Conservation (phyloP, 768 basidiomycete species). For the Aureoboletus auriporus region DNA sequence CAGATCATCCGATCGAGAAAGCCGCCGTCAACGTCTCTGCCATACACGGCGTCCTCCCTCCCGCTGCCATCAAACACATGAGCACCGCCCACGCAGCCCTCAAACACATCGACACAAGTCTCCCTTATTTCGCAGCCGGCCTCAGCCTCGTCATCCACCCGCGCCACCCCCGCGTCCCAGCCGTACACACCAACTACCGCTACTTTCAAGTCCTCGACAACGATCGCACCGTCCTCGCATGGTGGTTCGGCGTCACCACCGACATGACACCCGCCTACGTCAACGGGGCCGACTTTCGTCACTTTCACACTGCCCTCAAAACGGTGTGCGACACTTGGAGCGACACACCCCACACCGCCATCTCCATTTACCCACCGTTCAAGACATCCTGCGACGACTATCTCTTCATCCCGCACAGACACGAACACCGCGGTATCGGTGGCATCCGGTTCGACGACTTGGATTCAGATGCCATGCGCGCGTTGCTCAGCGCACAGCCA, state of each 20-base stretch:
- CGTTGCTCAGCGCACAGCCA: conserved; percentile 16
- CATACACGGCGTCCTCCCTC: conserved; percentile 15
- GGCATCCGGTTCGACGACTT: conserved; percentile 60
- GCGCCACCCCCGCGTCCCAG: conserved; percentile 18
- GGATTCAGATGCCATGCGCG: conserved; percentile 24
- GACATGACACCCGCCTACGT: conserved; percentile 53
- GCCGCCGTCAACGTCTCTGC: conserved; percentile 17
- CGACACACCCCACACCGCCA: neutral
- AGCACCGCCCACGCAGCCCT: conserved; percentile 17
- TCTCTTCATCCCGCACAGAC: conserved; percentile 49
- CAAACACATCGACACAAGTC: conserved; percentile 10
- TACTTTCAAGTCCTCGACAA: conserved; percentile 21
- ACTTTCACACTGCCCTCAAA: conserved; percentile 46
- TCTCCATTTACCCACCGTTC: conserved; percentile 39
- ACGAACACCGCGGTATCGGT: conserved; percentile 50
- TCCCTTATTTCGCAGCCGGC: conserved; percentile 14
- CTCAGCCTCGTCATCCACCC: conserved; percentile 23
- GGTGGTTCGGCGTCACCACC: conserved; percentile 25
- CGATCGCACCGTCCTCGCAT: conserved; percentile 14
- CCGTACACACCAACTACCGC: conserved; percentile 23
- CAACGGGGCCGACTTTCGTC: conserved; percentile 40
- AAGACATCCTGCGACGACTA: conserved; percentile 55
- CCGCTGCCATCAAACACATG: conserved; percentile 20
- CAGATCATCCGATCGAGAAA: conserved; percentile 21
- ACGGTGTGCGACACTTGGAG: conserved; percentile 41